phyloP scores from a whole-genome alignment of 441 rosid species.

The Theobroma grandiflorum region DNA sequence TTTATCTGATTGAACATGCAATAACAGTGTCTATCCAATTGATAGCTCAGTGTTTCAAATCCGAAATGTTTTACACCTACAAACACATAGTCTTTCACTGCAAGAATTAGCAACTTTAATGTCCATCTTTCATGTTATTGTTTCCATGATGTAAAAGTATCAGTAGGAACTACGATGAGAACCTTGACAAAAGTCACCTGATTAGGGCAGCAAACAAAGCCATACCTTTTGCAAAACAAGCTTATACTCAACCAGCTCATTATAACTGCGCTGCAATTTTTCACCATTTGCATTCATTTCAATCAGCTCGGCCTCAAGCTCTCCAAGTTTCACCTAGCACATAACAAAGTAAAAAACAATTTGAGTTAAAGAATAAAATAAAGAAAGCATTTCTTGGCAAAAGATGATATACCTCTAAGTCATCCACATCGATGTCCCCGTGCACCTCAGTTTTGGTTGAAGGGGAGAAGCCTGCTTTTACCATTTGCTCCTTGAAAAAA shows the following conservation, averaged over 20 bases:
- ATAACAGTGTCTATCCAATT: background rate
- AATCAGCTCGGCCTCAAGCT: slow-evolving; percentile 86
- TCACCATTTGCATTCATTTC: slow-evolving; percentile 92
- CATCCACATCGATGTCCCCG: slow-evolving; percentile 61
- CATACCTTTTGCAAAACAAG: slow-evolving; percentile 83
- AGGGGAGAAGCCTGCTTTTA: slow-evolving; percentile 67
- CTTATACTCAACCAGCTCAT: slow-evolving; percentile 83
- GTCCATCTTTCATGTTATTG: background rate
- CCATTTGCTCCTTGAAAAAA: slow-evolving; percentile 89
- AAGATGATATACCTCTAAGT: slow-evolving; percentile 62
- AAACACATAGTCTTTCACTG: background rate
- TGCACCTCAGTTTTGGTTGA: slow-evolving; percentile 43
- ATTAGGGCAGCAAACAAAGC: slow-evolving; percentile 22
- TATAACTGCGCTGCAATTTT: slow-evolving; percentile 75
- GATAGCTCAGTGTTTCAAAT: background rate
- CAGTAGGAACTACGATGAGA: background rate
- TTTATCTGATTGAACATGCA: background rate
- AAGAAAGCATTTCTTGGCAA: slow-evolving; percentile 24
- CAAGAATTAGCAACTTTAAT: background rate
- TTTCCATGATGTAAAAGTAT: background rate
- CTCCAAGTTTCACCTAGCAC: slow-evolving; percentile 74
- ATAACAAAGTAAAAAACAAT: slow-evolving; percentile 21
- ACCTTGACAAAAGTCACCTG: slow-evolving; percentile 6
- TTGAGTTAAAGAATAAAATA: slow-evolving; percentile 14
- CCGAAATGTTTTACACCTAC: background rate